Percentiles rank a stretch among this genome's conserved stretches.
Conservation (phyloP, 139 green algal species). For the Protoeuglena noctilucae region DNA sequence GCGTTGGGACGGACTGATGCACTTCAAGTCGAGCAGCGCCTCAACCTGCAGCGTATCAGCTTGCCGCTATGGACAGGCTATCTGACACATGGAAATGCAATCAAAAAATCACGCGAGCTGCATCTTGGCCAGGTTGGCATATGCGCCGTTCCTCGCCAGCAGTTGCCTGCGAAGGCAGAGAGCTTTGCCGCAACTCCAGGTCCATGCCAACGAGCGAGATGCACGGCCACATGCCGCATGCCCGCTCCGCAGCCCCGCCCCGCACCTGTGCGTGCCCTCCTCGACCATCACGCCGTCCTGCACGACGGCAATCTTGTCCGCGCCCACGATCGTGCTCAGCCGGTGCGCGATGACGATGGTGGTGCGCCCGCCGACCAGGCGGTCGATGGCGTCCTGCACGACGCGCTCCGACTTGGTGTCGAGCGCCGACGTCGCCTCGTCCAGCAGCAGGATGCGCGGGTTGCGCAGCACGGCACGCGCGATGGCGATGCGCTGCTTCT, state of each 20-base stretch:
- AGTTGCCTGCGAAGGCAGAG: too few species aligned
- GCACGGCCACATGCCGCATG: too few species aligned
- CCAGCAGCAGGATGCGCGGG: conserved; percentile 57
- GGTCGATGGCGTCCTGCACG: conserved; percentile 29
- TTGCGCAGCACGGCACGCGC: conserved; percentile 58
- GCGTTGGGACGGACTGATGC: neutral
- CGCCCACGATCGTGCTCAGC: conserved; percentile 32
- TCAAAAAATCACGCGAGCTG: too few species aligned
- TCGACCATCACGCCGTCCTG: conserved; percentile 25
- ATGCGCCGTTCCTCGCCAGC: conserved; percentile 33
- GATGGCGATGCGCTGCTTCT: conserved; percentile 78
- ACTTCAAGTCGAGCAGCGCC: neutral
- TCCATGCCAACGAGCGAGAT: too few species aligned
- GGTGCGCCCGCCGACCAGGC: conserved; percentile 25
- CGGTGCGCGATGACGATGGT: conserved; percentile 45
- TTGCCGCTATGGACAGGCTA: too few species aligned
- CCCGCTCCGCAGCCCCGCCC: too few species aligned
- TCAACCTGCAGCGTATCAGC: conserved; percentile 8
- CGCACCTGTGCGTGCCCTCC: conserved; percentile 46
- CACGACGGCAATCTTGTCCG: conserved; percentile 32
- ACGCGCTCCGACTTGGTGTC: conserved; percentile 49
- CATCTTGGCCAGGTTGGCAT: conserved; percentile 44
- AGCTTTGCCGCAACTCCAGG: too few species aligned
- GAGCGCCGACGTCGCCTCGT: conserved; percentile 76
- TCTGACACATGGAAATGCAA: too few species aligned